Evolutionary conservation across 257 asterid genomes (phyloP).

Genomic region (Cinchona pubescens): DNA sequence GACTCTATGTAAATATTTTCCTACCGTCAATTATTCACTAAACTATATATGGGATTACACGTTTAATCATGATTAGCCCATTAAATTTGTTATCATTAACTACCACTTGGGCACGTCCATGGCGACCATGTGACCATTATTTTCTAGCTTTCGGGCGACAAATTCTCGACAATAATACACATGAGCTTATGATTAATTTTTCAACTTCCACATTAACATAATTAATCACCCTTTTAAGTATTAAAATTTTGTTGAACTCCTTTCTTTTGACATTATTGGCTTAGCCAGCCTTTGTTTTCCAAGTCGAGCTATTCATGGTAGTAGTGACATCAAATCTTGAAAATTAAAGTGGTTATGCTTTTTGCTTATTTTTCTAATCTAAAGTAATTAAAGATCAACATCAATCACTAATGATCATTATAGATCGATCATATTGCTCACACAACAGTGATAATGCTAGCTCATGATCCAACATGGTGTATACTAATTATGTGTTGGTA

Average conservation of each 20-base stretch:
- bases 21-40: background rate
- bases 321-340: background rate
- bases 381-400: background rate
- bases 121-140: conserved; percentile 22
- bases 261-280: background rate
- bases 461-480: background rate
- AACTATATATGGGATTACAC: conserved; percentile 17
- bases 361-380: background rate
- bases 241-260: background rate
- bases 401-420: background rate
- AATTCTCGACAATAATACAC: conserved; percentile 18
- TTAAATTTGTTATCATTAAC: background rate
- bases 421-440: background rate
- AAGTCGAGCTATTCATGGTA: background rate
- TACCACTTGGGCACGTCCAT: background rate
- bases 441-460: background rate
- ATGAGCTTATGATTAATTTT: conserved; percentile 13
- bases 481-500: too few relatives aligned
- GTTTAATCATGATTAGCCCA: conserved; percentile 28
- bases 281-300: background rate
- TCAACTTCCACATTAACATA: background rate
- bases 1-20: too few relatives aligned
- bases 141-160: conserved; percentile 28
- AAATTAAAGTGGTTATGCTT: background rate
- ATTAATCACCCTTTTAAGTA: background rate